A percentile compares a stretch with the other conserved stretches of the same genome.
Evolutionary conservation across 2,329 filamentous ascomycete species (phyloP).

Genomic region (Cryphonectria japonica): DNA sequence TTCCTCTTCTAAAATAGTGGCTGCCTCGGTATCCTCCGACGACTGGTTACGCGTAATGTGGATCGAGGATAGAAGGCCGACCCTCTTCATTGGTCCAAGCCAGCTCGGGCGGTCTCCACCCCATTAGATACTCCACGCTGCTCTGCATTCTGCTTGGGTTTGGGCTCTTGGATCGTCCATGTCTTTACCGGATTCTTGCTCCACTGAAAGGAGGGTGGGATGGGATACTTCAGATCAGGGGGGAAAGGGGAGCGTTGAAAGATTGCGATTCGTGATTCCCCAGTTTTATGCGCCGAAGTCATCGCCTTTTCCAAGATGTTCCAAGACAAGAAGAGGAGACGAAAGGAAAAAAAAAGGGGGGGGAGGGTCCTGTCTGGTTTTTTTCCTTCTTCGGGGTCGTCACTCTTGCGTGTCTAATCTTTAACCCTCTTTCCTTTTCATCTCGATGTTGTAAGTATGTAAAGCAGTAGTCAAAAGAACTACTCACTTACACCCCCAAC

Average conservation of each 20-base stretch:
- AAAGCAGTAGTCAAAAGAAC: neutral
- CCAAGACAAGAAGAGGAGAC: neutral
- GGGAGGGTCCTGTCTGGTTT: neutral
- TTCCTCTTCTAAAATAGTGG: neutral
- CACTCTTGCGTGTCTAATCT: neutral
- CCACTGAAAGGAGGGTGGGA: neutral
- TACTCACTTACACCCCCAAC: neutral
- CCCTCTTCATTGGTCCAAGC: neutral
- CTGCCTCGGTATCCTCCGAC: slow-evolving; percentile 3
- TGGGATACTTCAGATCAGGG: neutral
- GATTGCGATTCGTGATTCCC: slow-evolving; percentile 1
- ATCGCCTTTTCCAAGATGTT: neutral
- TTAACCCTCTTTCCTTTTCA: neutral
- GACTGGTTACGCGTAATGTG: slow-evolving; percentile 9
- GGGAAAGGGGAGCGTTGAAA: neutral
- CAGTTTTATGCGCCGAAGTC: neutral
- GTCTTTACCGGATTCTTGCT: neutral
- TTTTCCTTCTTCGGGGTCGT: neutral
- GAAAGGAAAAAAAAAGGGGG: neutral
- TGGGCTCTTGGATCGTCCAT: neutral
- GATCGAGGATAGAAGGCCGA: neutral
- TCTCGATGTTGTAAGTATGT: neutral
- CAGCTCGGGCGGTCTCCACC: neutral
- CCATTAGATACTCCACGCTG: neutral
- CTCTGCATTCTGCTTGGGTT: neutral